Evolutionary conservation across 805 yeast species (phyloP).

Genomic region (Metschnikowia shivogae): DNA sequence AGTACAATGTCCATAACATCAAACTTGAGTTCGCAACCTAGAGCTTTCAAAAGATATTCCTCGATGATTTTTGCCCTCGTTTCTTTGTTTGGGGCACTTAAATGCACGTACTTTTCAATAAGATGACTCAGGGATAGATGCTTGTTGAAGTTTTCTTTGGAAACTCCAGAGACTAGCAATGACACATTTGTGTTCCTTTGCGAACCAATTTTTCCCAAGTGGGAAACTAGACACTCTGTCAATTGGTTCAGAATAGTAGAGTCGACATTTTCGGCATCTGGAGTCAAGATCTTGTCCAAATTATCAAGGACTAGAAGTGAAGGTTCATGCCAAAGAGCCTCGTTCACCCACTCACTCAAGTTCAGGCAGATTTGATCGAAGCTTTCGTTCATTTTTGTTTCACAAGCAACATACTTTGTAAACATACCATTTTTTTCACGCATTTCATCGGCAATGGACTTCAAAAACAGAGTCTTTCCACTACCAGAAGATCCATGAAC

Average conservation of each 20-base stretch:
- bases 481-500: conserved; percentile 75
- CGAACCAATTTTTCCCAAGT: conserved; percentile 40
- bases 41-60: conserved; percentile 29
- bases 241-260: conserved; percentile 59
- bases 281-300: conserved; percentile 66
- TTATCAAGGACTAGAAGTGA: conserved; percentile 73
- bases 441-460: conserved; percentile 38
- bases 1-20: conserved; percentile 45
- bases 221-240: conserved; percentile 52
- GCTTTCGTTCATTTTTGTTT: conserved; percentile 52
- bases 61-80: conserved; percentile 48
- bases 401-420: conserved; percentile 50
- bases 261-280: conserved; percentile 58
- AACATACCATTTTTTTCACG: conserved; percentile 38
- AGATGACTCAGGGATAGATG: conserved; percentile 63
- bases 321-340: conserved; percentile 74
- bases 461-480: conserved; percentile 65
- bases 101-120: conserved; percentile 55
- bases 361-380: conserved; percentile 43
- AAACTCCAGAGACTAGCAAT: conserved; percentile 57
- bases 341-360: conserved; percentile 42
- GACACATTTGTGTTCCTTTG: conserved; percentile 47
- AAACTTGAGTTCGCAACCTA: conserved; percentile 33
- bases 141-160: conserved; percentile 63
- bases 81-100: conserved; percentile 67